These are phyloP conservation scores for Cylindricascospora bacillispora DNA, from an alignment of 1,139 yeast species.

Conservation along the genomic window DNA sequence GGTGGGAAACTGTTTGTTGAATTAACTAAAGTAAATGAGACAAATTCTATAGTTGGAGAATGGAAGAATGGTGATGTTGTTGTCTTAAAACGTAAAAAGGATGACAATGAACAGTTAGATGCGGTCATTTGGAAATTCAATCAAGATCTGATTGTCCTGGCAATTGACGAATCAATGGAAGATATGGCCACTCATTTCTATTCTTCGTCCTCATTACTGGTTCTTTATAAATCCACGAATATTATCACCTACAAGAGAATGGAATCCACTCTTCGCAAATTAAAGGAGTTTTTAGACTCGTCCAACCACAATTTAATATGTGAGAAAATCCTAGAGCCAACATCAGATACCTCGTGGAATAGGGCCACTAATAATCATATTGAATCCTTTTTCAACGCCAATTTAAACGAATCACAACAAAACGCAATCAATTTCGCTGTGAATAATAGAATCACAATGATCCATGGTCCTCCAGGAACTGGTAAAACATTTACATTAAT, in stretches of 20 bases:
- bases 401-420: constrained; percentile 62
- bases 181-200: constrained; percentile 39
- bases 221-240: constrained; percentile 54
- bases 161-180: constrained; percentile 46
- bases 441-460: constrained; percentile 38
- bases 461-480: constrained; percentile 75
- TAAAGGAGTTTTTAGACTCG: constrained; percentile 36
- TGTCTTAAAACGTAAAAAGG: constrained; percentile 2
- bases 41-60: too few species aligned
- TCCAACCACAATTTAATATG: constrained; percentile 21
- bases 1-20: constrained; percentile 68
- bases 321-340: constrained; percentile 8
- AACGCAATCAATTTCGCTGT: constrained; percentile 44
- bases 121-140: constrained; percentile 7
- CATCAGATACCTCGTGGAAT: background rate
- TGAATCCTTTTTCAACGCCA: constrained; percentile 32
- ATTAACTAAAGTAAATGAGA: constrained; percentile 5
- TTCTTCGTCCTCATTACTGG: too few species aligned
- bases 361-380: constrained; percentile 5
- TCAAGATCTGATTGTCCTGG: constrained; percentile 33
- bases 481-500: constrained; percentile 78
- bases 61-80: too few species aligned
- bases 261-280: constrained; percentile 63
- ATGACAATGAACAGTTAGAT: constrained; percentile 3
- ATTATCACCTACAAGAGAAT: constrained; percentile 65